These are phyloP conservation scores for Pecoramyces ruminantium DNA, from an alignment of 192 early-diverging fungal species.

Conservation along the genomic window DNA sequence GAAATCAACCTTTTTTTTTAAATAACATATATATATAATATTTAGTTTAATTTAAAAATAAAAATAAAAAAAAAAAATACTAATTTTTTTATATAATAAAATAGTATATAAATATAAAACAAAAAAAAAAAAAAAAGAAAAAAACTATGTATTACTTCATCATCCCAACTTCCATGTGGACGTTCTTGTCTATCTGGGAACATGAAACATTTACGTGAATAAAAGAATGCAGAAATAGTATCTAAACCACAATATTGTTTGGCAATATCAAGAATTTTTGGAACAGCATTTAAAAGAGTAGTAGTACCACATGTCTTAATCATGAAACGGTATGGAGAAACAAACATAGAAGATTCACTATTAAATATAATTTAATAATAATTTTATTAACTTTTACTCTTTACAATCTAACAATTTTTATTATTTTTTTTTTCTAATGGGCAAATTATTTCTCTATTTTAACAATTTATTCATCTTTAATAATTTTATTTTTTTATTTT, in stretches of 20 bases:
- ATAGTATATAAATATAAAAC: neutral
- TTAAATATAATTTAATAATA: too few species aligned
- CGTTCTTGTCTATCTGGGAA: constrained; percentile 80
- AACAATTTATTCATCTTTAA: neutral
- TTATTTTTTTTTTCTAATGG: too few species aligned
- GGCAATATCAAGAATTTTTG: constrained; percentile 72
- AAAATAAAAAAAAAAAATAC: neutral
- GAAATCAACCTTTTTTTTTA: constrained; percentile 15
- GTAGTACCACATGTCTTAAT: constrained; percentile 98
- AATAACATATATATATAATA: neutral
- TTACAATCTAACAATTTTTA: too few species aligned
- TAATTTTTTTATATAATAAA: neutral
- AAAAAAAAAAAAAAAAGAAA: neutral
- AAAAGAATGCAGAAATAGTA: constrained; percentile 70
- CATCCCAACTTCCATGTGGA: constrained; percentile 80
- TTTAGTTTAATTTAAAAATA: neutral
- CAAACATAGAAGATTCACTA: constrained; percentile 93
- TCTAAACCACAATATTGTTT: constrained; percentile 34
- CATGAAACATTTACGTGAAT: constrained; percentile 92
- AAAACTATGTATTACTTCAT: constrained; percentile 58
- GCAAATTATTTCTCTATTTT: too few species aligned
- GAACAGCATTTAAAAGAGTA: constrained; percentile 73
- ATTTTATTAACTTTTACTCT: too few species aligned
- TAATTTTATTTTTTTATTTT: neutral
- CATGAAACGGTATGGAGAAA: constrained; percentile 86